Conservation (phyloP, 2,329 filamentous ascomycete species). For the Aspergillus glaucus region DNA sequence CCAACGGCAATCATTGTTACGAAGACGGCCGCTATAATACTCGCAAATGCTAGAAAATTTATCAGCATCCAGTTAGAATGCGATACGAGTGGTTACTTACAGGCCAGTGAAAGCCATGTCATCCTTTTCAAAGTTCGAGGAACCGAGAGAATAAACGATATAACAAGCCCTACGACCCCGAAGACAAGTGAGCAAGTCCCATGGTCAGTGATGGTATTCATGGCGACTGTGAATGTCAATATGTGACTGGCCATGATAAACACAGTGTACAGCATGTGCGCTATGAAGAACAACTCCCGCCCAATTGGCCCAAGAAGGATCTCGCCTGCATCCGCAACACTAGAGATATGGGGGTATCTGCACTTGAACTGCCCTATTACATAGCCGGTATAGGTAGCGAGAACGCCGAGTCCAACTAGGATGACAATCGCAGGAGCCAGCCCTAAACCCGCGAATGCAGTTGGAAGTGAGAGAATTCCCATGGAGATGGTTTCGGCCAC, state of each 20-base stretch:
- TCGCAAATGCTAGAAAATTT: slow-evolving; percentile 44
- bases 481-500: slow-evolving; percentile 48
- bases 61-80: background rate
- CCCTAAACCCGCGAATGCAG: slow-evolving; percentile 41
- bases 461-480: slow-evolving; percentile 41
- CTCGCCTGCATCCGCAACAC: slow-evolving; percentile 40
- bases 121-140: slow-evolving; percentile 56
- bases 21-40: slow-evolving; percentile 51
- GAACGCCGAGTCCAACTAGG: slow-evolving; percentile 32
- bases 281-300: slow-evolving; percentile 37
- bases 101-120: slow-evolving; percentile 53
- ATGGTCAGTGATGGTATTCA: slow-evolving; percentile 57
- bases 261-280: slow-evolving; percentile 39
- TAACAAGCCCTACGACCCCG: slow-evolving; percentile 48
- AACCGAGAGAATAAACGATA: slow-evolving; percentile 53
- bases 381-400: slow-evolving; percentile 40
- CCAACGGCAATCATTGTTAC: slow-evolving; percentile 12
- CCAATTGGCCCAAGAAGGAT: slow-evolving; percentile 39
- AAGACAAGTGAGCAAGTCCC: slow-evolving; percentile 57
- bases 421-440: slow-evolving; percentile 43
- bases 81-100: background rate
- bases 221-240: slow-evolving; percentile 43
- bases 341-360: slow-evolving; percentile 33
- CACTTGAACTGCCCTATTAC: slow-evolving; percentile 36
- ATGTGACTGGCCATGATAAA: slow-evolving; percentile 41